Percentiles rank a stretch among this genome's conserved stretches.
Conservation (phyloP, 176 grass and related monocot species). For the Rhynchospora tenuis region DNA sequence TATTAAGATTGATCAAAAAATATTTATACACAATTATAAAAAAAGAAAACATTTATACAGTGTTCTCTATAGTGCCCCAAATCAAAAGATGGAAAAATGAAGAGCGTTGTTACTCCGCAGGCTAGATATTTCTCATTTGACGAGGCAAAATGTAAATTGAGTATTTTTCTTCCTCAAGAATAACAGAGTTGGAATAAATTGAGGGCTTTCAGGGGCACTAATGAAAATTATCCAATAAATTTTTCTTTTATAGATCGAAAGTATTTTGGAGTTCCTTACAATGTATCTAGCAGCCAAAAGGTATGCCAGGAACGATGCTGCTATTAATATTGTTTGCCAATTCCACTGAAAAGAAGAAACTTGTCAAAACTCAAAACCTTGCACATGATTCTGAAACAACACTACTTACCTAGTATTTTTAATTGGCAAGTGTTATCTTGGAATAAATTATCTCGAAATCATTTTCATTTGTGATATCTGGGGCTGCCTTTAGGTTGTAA, state of each 20-base stretch:
- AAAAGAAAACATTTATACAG: background rate
- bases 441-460: background rate
- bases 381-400: background rate
- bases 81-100: background rate
- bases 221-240: background rate
- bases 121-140: background rate
- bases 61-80: background rate
- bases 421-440: background rate
- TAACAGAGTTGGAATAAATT: background rate
- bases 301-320: constrained; percentile 53
- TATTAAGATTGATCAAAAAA: background rate
- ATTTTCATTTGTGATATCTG: background rate
- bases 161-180: too few relatives aligned
- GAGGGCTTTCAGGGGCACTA: background rate
- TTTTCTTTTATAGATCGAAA: background rate
- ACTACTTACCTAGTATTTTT: background rate
- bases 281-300: constrained; percentile 71
- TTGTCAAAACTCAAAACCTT: background rate
- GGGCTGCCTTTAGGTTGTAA: background rate
- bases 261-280: constrained; percentile 34
- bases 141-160: too few relatives aligned
- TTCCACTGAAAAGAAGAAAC: constrained; percentile 65
- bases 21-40: background rate
- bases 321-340: constrained; percentile 88
- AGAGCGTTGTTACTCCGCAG: background rate